Evolutionary conservation across 768 basidiomycete species (phyloP).

Genomic region (Sporobolomyces phaffii): DNA sequence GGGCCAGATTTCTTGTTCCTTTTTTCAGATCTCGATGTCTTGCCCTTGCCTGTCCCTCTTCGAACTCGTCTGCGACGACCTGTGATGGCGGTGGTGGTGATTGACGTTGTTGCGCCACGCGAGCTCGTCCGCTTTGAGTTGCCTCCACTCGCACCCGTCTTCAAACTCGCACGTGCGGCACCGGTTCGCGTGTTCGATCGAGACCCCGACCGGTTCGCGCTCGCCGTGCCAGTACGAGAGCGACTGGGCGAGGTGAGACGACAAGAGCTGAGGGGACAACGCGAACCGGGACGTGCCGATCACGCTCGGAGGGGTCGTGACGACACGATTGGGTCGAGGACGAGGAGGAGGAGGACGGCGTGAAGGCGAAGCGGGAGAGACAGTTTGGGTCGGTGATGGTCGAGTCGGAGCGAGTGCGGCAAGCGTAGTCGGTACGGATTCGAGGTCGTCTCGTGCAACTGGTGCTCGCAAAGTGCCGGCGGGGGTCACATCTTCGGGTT

Average conservation of each 20-base stretch:
- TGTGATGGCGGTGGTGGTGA: no score
- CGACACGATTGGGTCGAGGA: background rate
- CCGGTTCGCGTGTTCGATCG: slow-evolving; percentile 49
- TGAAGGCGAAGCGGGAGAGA: background rate
- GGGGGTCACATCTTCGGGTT: no score
- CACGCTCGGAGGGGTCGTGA: slow-evolving; percentile 45
- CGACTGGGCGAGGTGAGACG: slow-evolving; percentile 54
- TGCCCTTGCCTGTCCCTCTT: background rate
- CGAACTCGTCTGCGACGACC: no score
- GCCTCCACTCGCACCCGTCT: slow-evolving; percentile 72
- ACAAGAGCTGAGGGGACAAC: slow-evolving; percentile 56
- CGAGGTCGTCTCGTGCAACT: no score
- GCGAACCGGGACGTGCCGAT: slow-evolving; percentile 63
- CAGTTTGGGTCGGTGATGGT: background rate
- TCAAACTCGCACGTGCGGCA: slow-evolving; percentile 68
- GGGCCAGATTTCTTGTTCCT: no score
- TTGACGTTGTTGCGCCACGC: no score
- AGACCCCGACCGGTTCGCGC: slow-evolving; percentile 66
- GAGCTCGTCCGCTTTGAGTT: no score
- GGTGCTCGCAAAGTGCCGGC: no score
- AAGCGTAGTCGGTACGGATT: no score
- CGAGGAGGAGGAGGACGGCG: background rate
- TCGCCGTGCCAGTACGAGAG: slow-evolving; percentile 71
- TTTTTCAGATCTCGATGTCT: no score
- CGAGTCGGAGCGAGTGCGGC: background rate